Evolutionary conservation across 148 eudicot species (phyloP).

Genomic region (Amaranthus hypochondriacus): DNA sequence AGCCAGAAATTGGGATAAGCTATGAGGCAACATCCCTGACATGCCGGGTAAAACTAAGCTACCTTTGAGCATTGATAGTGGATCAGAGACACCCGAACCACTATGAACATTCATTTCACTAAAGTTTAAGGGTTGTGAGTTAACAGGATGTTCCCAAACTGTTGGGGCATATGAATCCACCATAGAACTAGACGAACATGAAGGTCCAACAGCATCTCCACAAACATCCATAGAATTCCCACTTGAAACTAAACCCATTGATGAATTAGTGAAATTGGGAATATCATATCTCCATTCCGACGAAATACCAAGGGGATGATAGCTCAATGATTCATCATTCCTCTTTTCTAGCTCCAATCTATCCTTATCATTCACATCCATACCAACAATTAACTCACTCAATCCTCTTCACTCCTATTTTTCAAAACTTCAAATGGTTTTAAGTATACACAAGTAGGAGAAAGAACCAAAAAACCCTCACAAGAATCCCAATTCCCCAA

Average conservation of each 20-base stretch:
- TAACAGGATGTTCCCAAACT: slow-evolving; percentile 61
- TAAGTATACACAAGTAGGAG: slow-evolving; percentile 9
- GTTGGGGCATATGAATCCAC: slow-evolving; percentile 53
- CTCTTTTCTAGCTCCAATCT: slow-evolving; percentile 49
- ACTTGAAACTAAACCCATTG: slow-evolving; percentile 39
- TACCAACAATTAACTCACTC: slow-evolving; percentile 6
- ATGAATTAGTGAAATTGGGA: slow-evolving; percentile 39
- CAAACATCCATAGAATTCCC: slow-evolving; percentile 33
- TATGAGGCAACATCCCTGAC: slow-evolving; percentile 50
- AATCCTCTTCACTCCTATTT: neutral
- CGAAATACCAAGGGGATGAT: slow-evolving; percentile 41
- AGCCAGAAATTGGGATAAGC: slow-evolving; percentile 70
- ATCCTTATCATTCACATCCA: slow-evolving; percentile 50
- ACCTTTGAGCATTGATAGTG: slow-evolving; percentile 46
- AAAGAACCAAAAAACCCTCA: slow-evolving; percentile 12
- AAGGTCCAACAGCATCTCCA: slow-evolving; percentile 45
- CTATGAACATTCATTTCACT: slow-evolving; percentile 53
- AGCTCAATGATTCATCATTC: slow-evolving; percentile 44
- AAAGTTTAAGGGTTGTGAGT: slow-evolving; percentile 44
- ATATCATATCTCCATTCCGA: slow-evolving; percentile 58
- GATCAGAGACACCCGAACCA: slow-evolving; percentile 41
- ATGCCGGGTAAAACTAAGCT: slow-evolving; percentile 44
- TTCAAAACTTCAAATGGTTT: neutral
- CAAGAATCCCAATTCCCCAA: slow-evolving; percentile 30
- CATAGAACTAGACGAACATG: slow-evolving; percentile 48